These are phyloP conservation scores for Pseudogymnoascus sp. DNA, from an alignment of 2,329 filamentous ascomycete genomes.

Conservation along the genomic window DNA sequence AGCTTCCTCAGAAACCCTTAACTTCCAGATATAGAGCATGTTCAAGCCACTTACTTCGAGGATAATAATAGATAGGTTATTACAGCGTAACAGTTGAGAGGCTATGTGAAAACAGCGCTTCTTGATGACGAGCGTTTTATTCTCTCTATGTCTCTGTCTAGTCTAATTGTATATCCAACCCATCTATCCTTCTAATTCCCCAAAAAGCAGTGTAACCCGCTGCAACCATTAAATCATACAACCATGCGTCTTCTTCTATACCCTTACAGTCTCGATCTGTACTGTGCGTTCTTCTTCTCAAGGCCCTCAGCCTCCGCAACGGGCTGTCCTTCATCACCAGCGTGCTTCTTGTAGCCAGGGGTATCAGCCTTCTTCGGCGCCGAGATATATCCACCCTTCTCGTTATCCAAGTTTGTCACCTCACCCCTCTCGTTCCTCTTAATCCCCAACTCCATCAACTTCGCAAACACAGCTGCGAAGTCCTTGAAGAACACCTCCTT, in stretches of 20 bases:
- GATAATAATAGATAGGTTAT: background rate
- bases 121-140: conserved; percentile 9
- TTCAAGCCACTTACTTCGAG: no score
- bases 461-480: conserved; percentile 49
- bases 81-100: background rate
- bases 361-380: conserved; percentile 45
- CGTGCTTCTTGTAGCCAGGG: conserved; percentile 27
- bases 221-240: conserved; percentile 19
- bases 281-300: conserved; percentile 19
- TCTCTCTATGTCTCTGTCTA: conserved; percentile 12
- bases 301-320: conserved; percentile 27
- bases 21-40: no score
- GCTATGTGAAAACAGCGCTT: background rate
- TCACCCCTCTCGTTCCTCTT: conserved; percentile 42
- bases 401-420: conserved; percentile 48
- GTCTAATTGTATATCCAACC: conserved; percentile 8
- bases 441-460: conserved; percentile 53
- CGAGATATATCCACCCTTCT: conserved; percentile 44
- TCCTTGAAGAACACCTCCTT: conserved; percentile 54
- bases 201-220: conserved; percentile 6
- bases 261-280: conserved; percentile 31
- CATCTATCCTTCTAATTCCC: conserved; percentile 4
- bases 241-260: conserved; percentile 19
- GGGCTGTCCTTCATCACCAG: conserved; percentile 27
- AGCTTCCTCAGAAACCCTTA: no score